Conservation (phyloP, 805 yeast genomes). For the Wickerhamomyces kurtzmanii region DNA sequence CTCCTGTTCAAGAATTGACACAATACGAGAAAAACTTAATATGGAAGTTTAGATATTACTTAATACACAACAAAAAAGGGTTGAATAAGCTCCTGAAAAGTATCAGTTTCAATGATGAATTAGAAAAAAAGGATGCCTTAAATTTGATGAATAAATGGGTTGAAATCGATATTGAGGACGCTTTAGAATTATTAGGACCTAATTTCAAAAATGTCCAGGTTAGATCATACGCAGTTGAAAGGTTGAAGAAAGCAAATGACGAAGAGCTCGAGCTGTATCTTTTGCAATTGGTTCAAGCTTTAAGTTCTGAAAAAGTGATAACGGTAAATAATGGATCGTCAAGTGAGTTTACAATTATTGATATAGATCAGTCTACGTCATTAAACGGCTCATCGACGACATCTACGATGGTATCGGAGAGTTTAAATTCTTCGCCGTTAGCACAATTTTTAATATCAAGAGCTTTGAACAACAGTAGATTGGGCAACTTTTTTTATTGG, state of each 20-base stretch:
- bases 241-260: slow-evolving; percentile 70
- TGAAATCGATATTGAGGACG: slow-evolving; percentile 74
- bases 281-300: slow-evolving; percentile 85
- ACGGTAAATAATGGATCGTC: slow-evolving; percentile 1
- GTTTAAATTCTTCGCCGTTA: slow-evolving; percentile 45
- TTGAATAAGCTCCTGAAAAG: slow-evolving; percentile 79
- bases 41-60: slow-evolving; percentile 85
- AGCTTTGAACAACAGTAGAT: slow-evolving; percentile 49
- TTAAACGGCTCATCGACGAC: slow-evolving; percentile 15
- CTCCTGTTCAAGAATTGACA: slow-evolving; percentile 74
- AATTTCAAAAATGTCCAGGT: slow-evolving; percentile 65
- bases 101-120: slow-evolving; percentile 79
- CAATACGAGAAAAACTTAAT: slow-evolving; percentile 79
- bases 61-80: slow-evolving; percentile 57
- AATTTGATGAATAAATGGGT: slow-evolving; percentile 63
- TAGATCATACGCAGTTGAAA: slow-evolving; percentile 79
- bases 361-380: slow-evolving; percentile 12
- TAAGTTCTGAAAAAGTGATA: slow-evolving; percentile 54
- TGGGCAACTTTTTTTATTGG: slow-evolving; percentile 89
- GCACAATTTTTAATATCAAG: slow-evolving; percentile 70
- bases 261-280: slow-evolving; percentile 74
- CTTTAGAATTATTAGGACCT: slow-evolving; percentile 77
- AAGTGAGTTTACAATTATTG: slow-evolving; percentile 28
- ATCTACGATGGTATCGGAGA: slow-evolving; percentile 10
- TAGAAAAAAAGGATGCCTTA: slow-evolving; percentile 71